A percentile compares a stretch with the other conserved stretches of the same genome.
Conservation (phyloP, 805 yeast genomes). For the Candida patagonica region DNA sequence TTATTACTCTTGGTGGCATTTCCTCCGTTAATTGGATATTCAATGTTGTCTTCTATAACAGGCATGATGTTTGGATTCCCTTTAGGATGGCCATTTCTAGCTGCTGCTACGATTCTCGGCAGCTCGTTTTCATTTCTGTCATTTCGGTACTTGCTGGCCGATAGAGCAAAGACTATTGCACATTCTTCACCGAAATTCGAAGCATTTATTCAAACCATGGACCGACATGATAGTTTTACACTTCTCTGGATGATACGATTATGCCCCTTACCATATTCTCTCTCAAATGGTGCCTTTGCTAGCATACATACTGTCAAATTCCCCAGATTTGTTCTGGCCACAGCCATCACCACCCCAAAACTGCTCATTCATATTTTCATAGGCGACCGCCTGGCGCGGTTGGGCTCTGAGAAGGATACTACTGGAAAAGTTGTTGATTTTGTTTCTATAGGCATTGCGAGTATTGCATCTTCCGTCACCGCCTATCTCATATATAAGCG, state of each 20-base stretch:
- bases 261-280: constrained; percentile 89
- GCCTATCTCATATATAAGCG: constrained; percentile 60
- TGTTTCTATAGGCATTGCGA: constrained; percentile 50
- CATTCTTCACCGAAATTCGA: constrained; percentile 54
- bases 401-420: constrained; percentile 47
- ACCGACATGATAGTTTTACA: constrained; percentile 50
- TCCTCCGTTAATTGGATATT: constrained; percentile 86
- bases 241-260: constrained; percentile 65
- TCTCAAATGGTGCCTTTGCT: constrained; percentile 87
- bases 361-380: constrained; percentile 64
- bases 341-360: constrained; percentile 73
- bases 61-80: constrained; percentile 82
- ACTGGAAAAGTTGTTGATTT: constrained; percentile 52
- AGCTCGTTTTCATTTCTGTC: constrained; percentile 64
- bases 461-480: constrained; percentile 43
- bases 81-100: constrained; percentile 69
- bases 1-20: constrained; percentile 63
- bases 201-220: constrained; percentile 68
- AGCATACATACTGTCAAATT: constrained; percentile 70
- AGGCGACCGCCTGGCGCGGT: constrained; percentile 61
- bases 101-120: constrained; percentile 61
- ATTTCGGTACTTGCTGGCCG: constrained; percentile 50
- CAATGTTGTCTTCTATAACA: constrained; percentile 51
- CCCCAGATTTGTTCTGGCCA: constrained; percentile 57
- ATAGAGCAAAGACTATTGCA: constrained; percentile 53